phyloP scores from a whole-genome alignment of 129 eudicot genomes.

The Pulicaria dysenterica region DNA sequence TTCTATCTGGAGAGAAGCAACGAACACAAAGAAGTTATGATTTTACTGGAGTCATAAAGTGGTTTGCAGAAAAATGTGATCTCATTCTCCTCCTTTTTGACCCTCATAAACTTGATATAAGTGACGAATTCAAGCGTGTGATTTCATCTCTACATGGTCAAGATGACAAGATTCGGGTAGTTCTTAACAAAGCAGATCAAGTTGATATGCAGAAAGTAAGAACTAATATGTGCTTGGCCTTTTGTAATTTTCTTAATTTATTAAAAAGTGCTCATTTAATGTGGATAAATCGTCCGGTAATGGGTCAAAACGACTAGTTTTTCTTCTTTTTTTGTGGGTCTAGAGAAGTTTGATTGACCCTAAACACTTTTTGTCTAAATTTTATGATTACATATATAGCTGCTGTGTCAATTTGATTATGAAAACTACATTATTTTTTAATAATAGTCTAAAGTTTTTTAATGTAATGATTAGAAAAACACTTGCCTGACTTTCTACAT shows the following conservation, averaged over 20 bases:
- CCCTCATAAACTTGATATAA: constrained; percentile 94
- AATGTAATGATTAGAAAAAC: no score
- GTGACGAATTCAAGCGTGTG: constrained; percentile 94
- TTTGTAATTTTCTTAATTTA: background rate
- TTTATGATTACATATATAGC: no score
- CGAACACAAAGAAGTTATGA: constrained; percentile 94
- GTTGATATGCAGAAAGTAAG: constrained; percentile 94
- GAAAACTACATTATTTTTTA: no score
- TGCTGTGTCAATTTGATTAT: no score
- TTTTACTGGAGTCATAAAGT: constrained; percentile 93
- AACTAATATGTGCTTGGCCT: background rate
- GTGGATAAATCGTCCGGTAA: no score
- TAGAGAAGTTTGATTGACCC: no score
- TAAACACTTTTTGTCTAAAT: no score
- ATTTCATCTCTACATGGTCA: constrained; percentile 86
- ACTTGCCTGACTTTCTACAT: no score
- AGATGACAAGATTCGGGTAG: constrained; percentile 94
- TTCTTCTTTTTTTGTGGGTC: no score
- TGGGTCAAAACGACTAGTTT: no score
- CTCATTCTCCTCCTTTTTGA: constrained; percentile 86
- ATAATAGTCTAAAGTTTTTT: no score
- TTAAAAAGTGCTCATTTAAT: background rate
- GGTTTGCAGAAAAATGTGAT: constrained; percentile 99
- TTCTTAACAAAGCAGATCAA: constrained; percentile 96
- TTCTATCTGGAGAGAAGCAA: constrained; percentile 96